phyloP scores from a whole-genome alignment of 495 filamentous ascomycete species.

The Clohesyomyces aquaticus region DNA sequence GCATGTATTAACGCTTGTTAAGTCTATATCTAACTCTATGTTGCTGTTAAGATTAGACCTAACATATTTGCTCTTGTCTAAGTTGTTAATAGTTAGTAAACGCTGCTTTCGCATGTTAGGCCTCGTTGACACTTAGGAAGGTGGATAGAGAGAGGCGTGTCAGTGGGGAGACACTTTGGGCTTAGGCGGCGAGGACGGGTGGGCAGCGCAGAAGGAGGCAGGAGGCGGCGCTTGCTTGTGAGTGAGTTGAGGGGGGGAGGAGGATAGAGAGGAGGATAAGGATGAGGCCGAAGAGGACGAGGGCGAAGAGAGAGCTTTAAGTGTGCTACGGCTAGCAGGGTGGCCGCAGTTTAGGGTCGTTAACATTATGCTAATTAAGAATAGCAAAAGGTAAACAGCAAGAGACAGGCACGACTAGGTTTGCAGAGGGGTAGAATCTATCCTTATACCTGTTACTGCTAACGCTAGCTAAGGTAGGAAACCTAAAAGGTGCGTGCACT shows the following conservation, averaged over 20 bases:
- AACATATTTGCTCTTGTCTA: conserved; percentile 11
- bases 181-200: not conserved
- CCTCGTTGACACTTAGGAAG: not conserved
- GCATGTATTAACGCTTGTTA: conserved; percentile 1
- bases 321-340: not conserved
- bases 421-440: not conserved
- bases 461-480: conserved; percentile 14
- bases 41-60: conserved; percentile 1
- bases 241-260: conserved; percentile 2
- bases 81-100: not conserved
- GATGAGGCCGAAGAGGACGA: no score
- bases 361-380: conserved; percentile 6
- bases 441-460: not conserved
- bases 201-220: not conserved
- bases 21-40: conserved; percentile 1
- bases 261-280: no score
- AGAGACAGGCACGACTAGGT: not conserved
- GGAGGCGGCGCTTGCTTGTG: conserved; percentile 2
- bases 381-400: not conserved
- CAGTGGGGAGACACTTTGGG: not conserved
- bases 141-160: not conserved
- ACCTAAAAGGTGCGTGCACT: conserved; percentile 14
- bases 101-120: conserved; percentile 7
- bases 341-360: conserved; percentile 11
- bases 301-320: conserved; percentile 8